Evolutionary conservation across 2,329 filamentous ascomycete genomes (phyloP).

Genomic region (Pleomassaria siparia): DNA sequence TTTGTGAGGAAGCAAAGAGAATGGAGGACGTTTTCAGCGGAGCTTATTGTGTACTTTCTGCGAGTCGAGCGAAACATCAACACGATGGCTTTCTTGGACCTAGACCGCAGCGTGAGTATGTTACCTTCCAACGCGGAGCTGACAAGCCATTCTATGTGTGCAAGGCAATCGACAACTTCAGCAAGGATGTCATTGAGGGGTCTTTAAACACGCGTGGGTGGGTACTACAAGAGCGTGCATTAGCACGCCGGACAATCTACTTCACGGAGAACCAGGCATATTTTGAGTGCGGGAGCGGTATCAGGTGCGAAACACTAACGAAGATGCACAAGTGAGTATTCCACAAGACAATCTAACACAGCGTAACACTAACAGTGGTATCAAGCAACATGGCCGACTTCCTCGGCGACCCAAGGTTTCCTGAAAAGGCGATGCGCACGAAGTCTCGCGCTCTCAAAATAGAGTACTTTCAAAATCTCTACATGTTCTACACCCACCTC

Average conservation of each 20-base stretch:
- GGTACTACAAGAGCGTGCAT: constrained; percentile 24
- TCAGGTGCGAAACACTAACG: constrained; percentile 13
- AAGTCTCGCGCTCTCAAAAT: constrained; percentile 7
- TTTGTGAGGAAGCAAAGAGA: constrained; percentile 5
- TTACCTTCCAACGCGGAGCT: not conserved
- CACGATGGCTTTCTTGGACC: constrained; percentile 9
- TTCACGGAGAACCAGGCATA: constrained; percentile 24
- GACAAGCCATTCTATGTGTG: constrained; percentile 9
- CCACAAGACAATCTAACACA: not conserved
- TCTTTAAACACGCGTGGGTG: constrained; percentile 19
- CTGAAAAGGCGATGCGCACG: not conserved
- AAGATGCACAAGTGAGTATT: constrained; percentile 14
- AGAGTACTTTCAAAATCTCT: constrained; percentile 5
- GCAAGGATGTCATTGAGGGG: constrained; percentile 13
- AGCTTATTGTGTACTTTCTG: constrained; percentile 13
- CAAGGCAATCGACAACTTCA: constrained; percentile 20
- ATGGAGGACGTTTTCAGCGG: constrained; percentile 17
- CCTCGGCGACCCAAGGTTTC: constrained; percentile 10
- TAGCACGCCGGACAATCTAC: constrained; percentile 22
- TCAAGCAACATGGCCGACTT: constrained; percentile 17
- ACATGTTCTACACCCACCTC: constrained; percentile 6
- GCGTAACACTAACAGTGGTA: not conserved
- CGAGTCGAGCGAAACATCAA: constrained; percentile 8
- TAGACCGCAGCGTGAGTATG: constrained; percentile 1
- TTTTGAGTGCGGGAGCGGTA: constrained; percentile 22